Conservation (phyloP, 306 rosid genomes). For the Cicer judaicum region DNA sequence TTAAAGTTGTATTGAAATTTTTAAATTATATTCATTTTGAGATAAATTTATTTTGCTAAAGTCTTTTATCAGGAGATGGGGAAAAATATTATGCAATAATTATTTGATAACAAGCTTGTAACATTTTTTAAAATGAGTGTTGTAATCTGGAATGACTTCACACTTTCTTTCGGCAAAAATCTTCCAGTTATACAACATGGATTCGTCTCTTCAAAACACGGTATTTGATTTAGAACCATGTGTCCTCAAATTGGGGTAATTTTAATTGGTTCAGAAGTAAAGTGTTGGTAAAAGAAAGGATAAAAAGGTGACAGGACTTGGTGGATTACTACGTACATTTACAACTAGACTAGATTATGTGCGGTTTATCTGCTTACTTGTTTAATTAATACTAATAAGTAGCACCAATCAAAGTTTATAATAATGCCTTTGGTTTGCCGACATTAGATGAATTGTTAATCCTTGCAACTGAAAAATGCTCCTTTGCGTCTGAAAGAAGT, state of each 20-base stretch:
- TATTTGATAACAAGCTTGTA: neutral
- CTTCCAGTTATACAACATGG: neutral
- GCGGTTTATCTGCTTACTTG: conserved; percentile 24
- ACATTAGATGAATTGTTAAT: conserved; percentile 7
- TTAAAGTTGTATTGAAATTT: too few relatives aligned
- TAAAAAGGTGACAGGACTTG: neutral
- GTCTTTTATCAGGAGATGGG: fast-evolving
- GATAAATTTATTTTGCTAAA: too few relatives aligned
- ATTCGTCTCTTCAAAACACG: neutral
- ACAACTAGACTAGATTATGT: conserved; percentile 35
- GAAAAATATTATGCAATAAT: neutral
- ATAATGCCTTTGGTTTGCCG: conserved; percentile 9
- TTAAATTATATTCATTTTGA: too few relatives aligned
- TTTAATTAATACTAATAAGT: conserved; percentile 30
- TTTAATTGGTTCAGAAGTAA: conserved; percentile 37
- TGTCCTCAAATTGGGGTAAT: conserved; percentile 6
- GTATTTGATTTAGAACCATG: conserved; percentile 36
- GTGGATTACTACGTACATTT: conserved; percentile 30
- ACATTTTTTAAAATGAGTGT: neutral
- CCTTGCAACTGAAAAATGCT: conserved; percentile 17
- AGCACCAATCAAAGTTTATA: conserved; percentile 1
- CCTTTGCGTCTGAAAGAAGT: neutral
- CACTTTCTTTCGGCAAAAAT: conserved; percentile 26
- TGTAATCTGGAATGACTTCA: conserved; percentile 3
- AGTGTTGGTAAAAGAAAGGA: conserved; percentile 35